Evolutionary conservation across 2,329 filamentous ascomycete species (phyloP).

Genomic region (Bipolaris zeicola): DNA sequence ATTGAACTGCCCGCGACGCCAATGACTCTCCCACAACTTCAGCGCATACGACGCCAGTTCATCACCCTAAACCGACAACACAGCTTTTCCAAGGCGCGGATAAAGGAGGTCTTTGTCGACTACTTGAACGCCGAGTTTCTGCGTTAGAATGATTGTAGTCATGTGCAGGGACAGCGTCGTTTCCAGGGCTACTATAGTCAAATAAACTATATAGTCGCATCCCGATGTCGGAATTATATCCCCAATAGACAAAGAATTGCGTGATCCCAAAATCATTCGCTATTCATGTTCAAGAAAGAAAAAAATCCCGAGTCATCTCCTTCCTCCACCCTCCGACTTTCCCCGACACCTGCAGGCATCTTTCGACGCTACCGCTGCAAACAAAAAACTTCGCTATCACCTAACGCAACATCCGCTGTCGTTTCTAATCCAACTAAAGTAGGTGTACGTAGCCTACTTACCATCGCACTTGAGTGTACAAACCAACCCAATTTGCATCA

Average conservation of each 20-base stretch:
- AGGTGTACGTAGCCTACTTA: too few species aligned
- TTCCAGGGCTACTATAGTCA: not conserved
- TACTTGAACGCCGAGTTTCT: slow-evolving; percentile 48
- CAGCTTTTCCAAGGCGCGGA: slow-evolving; percentile 48
- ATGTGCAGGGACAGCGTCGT: not conserved
- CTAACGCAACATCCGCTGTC: not conserved
- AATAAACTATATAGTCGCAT: not conserved
- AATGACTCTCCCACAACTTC: slow-evolving; percentile 74
- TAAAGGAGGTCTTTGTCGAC: slow-evolving; percentile 48
- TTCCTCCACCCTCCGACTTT: slow-evolving; percentile 11
- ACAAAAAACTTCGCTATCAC: not conserved
- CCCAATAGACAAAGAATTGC: not conserved
- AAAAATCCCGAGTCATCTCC: too few species aligned
- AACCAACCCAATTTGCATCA: too few species aligned
- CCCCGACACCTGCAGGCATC: slow-evolving; percentile 7
- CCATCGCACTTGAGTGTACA: too few species aligned
- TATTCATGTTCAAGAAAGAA: too few species aligned
- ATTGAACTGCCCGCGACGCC: slow-evolving; percentile 70
- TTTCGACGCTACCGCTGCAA: not conserved
- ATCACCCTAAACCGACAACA: slow-evolving; percentile 75
- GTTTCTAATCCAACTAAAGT: too few species aligned
- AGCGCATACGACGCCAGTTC: slow-evolving; percentile 78
- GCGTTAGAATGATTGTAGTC: slow-evolving; percentile 24
- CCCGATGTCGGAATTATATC: not conserved
- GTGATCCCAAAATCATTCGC: not conserved